Base-by-base conservation (phyloP, 2,329 filamentous ascomycete species). In the Lachnellula subtilissima region DNA sequence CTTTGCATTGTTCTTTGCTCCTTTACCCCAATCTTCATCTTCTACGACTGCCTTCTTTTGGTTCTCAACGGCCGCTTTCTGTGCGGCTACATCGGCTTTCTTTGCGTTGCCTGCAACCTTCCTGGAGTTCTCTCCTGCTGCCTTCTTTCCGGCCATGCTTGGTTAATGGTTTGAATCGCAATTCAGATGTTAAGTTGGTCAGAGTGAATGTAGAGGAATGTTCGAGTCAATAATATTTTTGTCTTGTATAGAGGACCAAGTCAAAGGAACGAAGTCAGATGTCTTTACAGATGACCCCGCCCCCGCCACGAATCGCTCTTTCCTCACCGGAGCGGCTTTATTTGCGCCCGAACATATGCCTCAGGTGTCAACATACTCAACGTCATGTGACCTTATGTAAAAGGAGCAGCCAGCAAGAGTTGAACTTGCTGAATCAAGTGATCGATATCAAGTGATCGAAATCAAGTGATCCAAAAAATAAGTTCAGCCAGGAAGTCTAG, bases 61-160 rank as follows among this genome's bases (percentile, higher is more conserved):
- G 40, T 90, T 82, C 57, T 86, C 85, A 3, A 74, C 84, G 0
- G 90, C 89, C 57, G 86, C 80, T 75, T 97, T 97, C 55, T 81
- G 75, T 8, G 89, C 88, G 1, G 91, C 93, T 3, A 85, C 86
- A 49, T 97, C 91, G 61, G 91, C 91, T 80, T 99, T 97, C 75
- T 91, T 83, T 61, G 92, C 91, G 73, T 97, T 91, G 62, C 93
- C 94, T 8, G 87, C 84, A 2, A 76, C 91, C 78, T 97, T 97
- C 76, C 96, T 97, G 72, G 81, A 87, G 75, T 88, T 91, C 61
- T 95, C 91, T 53, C 77, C 82, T 75, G 64, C 73, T 68, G 78
- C 82, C 73, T 89, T 92, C 74, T 89, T 90, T 65, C 80, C 82
- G 28, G 79, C 86, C 88, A 92, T 92, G 62, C 63, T 76, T 59